These are phyloP conservation scores for Neurospora sp. DNA, from an alignment of 2,329 filamentous ascomycete species.

Conservation along the genomic window DNA sequence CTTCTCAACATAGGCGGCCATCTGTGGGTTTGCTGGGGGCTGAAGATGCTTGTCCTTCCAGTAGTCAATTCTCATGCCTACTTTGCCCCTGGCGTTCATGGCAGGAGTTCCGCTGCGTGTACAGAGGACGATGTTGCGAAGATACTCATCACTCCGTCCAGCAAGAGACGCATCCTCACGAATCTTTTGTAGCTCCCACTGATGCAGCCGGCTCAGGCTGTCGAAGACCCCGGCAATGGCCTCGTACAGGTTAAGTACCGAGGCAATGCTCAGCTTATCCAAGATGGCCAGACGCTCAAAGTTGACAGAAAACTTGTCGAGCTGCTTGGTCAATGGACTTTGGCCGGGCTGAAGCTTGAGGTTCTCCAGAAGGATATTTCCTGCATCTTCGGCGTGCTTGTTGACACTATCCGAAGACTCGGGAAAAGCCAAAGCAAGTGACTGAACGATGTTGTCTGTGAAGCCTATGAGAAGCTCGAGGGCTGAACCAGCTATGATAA, in stretches of 20 bases:
- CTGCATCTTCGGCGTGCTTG: conserved; percentile 51
- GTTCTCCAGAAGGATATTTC: conserved; percentile 55
- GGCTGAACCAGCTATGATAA: conserved; percentile 53
- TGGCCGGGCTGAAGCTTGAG: conserved; percentile 49
- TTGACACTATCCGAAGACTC: conserved; percentile 48
- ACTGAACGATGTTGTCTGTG: conserved; percentile 50
- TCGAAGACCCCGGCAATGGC: conserved; percentile 64
- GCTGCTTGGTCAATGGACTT: conserved; percentile 56
- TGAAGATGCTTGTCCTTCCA: conserved; percentile 57
- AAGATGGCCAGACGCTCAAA: conserved; percentile 58
- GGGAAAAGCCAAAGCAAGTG: conserved; percentile 53
- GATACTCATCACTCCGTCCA: conserved; percentile 36
- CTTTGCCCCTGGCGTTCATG: conserved; percentile 56
- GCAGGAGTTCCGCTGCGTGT: conserved; percentile 58
- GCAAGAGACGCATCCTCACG: conserved; percentile 36
- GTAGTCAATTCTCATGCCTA: conserved; percentile 67
- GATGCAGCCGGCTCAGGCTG: conserved; percentile 58
- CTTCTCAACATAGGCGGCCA: conserved; percentile 28
- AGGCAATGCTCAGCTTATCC: conserved; percentile 61
- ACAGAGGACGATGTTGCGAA: conserved; percentile 54
- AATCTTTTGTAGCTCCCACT: conserved; percentile 55
- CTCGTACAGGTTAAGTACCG: conserved; percentile 65
- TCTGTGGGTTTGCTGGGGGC: conserved; percentile 25
- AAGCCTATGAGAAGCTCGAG: conserved; percentile 53
- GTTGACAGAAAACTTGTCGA: conserved; percentile 62